Base-by-base conservation (phyloP, 257 asterid species). In the Schizonepeta tenuifolia region DNA sequence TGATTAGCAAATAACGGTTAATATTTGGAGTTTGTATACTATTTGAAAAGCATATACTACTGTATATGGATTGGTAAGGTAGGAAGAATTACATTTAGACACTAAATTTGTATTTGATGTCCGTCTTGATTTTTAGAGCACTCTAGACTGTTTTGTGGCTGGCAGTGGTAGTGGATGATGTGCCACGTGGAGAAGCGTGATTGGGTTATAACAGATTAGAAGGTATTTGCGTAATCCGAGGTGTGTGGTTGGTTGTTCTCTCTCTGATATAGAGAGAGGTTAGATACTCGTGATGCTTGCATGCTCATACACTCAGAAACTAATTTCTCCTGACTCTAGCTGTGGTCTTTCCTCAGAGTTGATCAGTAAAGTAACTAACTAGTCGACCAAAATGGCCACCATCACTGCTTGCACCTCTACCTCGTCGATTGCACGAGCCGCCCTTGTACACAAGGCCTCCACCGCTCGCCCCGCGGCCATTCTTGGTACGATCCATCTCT, bases 381-480 rank as follows among this genome's bases (percentile, higher is more conserved):
- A 57, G 49, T 28, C 24, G 44, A 70, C 33, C n/a, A 70, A 67
- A 43, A 92, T 89, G 98, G 95, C 96, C 69, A 79, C 92, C 73
- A 69, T 86, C 86, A 80, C 90, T 6, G 88, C 94, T 56, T 80
- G 84, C 86, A 69, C 86, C 64, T 44, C 95, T 9, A 70, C 89
- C 65, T 82, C 93, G 6, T 80, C 83, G 3, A 24, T 85, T 9
- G 78, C 92, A 72, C 83, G 86, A 80, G 83, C 83, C 35, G 83
- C 93, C 75, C 77, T 83, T 55, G 44, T 83, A n/a, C 89, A 67
- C 49, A 85, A 79, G 84, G 80, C 84, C 3, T 35, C 77, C 51
- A 66, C 82, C 59, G 35, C 67, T 31, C 69, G 81, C 60, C 84
- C 89, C 41, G 47, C 81, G 9, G 54, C 83, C 47, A 47, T 86